phyloP scores from a whole-genome alignment of 78 protist genomes.

The Trichosphaerium sp. region DNA sequence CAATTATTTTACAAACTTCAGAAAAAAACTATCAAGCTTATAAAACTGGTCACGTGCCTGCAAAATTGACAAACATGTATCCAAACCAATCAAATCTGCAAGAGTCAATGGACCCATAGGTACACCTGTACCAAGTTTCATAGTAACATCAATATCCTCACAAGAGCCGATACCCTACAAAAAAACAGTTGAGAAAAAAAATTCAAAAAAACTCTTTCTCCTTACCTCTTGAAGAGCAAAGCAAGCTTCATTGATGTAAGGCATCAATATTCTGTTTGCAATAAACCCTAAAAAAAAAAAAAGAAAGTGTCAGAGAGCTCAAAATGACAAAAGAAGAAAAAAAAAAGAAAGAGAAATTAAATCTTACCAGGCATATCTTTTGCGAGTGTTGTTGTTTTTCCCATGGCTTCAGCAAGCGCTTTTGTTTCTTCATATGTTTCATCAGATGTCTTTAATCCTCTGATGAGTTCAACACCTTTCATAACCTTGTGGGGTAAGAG shows the following conservation, averaged over 20 bases:
- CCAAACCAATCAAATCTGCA: constrained; percentile 83
- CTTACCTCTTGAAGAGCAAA: constrained; percentile 40
- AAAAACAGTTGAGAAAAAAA: background rate
- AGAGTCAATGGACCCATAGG: constrained; percentile 79
- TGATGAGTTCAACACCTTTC: constrained; percentile 71
- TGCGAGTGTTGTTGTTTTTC: constrained; percentile 53
- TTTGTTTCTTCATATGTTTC: constrained; percentile 15
- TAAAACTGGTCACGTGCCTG: constrained; percentile 6
- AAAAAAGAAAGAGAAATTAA: too few species aligned
- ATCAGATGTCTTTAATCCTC: constrained; percentile 53
- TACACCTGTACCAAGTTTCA: constrained; percentile 63
- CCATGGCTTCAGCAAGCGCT: constrained; percentile 54
- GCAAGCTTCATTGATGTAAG: constrained; percentile 77
- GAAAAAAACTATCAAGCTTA: background rate
- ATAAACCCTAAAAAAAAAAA: too few species aligned
- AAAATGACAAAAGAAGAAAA: too few species aligned
- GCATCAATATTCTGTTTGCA: constrained; percentile 62
- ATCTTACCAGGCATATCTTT: constrained; percentile 71
- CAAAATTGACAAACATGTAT: constrained; percentile 76
- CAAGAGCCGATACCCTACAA: constrained; percentile 43
- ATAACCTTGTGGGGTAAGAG: constrained; percentile 76
- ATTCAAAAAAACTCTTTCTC: background rate
- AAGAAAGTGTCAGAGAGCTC: too few species aligned
- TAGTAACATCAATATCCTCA: constrained; percentile 68
- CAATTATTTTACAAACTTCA: background rate